These are phyloP conservation scores for Brassica rapa DNA, from an alignment of 345 rosid genomes.

Conservation along the genomic window DNA sequence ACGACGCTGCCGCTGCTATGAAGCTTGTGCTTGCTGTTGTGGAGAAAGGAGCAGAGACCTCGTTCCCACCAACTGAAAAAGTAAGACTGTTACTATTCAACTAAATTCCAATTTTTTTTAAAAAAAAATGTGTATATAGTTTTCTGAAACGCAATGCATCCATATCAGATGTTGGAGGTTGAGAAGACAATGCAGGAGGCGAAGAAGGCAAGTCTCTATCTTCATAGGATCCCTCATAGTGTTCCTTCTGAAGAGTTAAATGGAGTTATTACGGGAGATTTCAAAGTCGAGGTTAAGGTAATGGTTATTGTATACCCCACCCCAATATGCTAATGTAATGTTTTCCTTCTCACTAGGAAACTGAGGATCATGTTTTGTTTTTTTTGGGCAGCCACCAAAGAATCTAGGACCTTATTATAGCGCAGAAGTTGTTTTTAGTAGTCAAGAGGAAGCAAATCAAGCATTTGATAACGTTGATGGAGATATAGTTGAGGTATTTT, in stretches of 20 bases:
- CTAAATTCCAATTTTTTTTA: not conserved
- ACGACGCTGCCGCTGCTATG: constrained; percentile 91
- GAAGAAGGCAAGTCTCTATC: constrained; percentile 52
- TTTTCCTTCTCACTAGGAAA: not conserved
- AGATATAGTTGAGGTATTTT: constrained; percentile 51
- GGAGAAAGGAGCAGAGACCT: constrained; percentile 53
- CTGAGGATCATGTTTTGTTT: constrained; percentile 17
- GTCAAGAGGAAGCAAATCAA: constrained; percentile 58
- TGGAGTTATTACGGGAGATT: constrained; percentile 52
- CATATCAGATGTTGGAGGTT: constrained; percentile 48
- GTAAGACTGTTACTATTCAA: constrained; percentile 44
- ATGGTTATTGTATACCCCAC: not conserved
- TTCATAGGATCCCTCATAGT: constrained; percentile 64
- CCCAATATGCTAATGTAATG: not conserved
- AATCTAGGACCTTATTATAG: constrained; percentile 51
- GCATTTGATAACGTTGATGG: constrained; percentile 64
- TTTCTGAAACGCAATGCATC: constrained; percentile 9
- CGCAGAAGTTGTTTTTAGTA: constrained; percentile 53
- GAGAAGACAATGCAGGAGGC: constrained; percentile 26
- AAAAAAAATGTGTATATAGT: not conserved
- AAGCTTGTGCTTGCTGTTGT: constrained; percentile 73
- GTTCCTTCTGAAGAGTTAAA: constrained; percentile 55
- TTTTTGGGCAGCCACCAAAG: constrained; percentile 54
- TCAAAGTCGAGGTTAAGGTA: constrained; percentile 64
- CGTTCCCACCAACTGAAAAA: constrained; percentile 41